Evolutionary conservation across 257 asterid genomes (phyloP).

Genomic region (Marsdenia floribunda): DNA sequence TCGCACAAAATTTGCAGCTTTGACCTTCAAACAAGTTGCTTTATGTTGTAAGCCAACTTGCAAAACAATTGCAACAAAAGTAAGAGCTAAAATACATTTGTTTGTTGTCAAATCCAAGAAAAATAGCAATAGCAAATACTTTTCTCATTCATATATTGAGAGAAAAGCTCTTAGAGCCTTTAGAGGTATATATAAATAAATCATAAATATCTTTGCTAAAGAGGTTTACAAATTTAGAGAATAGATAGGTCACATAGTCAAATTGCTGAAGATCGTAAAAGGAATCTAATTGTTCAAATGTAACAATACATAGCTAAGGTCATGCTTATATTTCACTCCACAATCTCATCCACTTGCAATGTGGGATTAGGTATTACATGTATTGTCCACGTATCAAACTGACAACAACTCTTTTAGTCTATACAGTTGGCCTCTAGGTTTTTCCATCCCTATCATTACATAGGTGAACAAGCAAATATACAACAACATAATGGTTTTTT

Average conservation of each 20-base stretch:
- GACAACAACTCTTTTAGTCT: neutral
- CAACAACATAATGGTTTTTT: neutral
- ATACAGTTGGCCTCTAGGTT: neutral
- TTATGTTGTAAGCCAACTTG: slow-evolving; percentile 83
- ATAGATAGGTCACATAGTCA: neutral
- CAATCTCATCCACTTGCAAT: neutral
- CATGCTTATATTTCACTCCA: neutral
- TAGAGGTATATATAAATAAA: neutral
- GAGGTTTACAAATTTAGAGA: neutral
- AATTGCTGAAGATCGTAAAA: neutral
- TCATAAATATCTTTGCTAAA: neutral
- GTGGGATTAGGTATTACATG: neutral
- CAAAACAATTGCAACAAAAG: slow-evolving; percentile 17
- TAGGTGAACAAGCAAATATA: neutral
- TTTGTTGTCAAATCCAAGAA: neutral
- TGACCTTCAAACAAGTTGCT: slow-evolving; percentile 51
- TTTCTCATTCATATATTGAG: neutral
- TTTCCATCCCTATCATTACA: neutral
- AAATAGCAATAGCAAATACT: neutral
- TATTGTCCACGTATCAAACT: neutral
- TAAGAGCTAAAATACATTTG: slow-evolving; percentile 1
- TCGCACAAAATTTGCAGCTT: slow-evolving; percentile 53
- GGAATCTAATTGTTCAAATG: neutral
- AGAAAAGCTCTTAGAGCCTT: neutral
- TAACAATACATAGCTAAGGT: neutral